Conservation (phyloP, 2,329 filamentous ascomycete species). For the Cyphellophora europaea region DNA sequence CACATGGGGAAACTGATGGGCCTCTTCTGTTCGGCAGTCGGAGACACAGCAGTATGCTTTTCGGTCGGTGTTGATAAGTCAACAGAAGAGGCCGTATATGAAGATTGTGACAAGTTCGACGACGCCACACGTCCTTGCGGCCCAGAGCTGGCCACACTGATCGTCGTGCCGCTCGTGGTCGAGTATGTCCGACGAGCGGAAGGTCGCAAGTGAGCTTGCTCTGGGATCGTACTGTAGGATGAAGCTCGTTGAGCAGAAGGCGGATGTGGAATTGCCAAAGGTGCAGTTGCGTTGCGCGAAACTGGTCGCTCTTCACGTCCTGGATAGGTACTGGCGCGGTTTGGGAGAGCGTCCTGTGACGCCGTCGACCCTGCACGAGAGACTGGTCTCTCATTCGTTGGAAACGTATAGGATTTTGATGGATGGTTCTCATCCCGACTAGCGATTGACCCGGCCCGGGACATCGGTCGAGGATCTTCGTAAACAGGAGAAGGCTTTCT, state of each 20-base stretch:
- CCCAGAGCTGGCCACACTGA: no score
- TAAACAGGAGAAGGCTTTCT: conserved; percentile 12
- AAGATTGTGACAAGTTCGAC: no score
- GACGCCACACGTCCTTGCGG: no score
- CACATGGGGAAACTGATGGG: conserved; percentile 50
- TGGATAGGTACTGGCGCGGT: no score
- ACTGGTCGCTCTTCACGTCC: no score
- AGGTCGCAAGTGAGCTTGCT: not conserved
- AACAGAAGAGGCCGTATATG: no score
- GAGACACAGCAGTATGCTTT: no score
- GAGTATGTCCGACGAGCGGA: not conserved
- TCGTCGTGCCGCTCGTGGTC: no score
- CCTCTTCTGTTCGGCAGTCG: no score
- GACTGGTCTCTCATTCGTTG: not conserved
- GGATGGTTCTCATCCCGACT: conserved; percentile 5
- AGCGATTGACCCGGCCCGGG: conserved; percentile 8
- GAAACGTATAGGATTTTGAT: not conserved
- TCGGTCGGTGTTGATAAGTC: no score
- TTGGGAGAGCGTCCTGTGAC: not conserved
- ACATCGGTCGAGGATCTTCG: conserved; percentile 6
- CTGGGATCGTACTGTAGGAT: not conserved
- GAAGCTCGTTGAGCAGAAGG: not conserved
- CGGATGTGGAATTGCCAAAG: not conserved
- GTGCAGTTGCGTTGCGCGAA: not conserved
- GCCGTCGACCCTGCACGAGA: not conserved